These are phyloP conservation scores for Suillus hirtellus DNA, from an alignment of 768 basidiomycete genomes.

Conservation along the genomic window DNA sequence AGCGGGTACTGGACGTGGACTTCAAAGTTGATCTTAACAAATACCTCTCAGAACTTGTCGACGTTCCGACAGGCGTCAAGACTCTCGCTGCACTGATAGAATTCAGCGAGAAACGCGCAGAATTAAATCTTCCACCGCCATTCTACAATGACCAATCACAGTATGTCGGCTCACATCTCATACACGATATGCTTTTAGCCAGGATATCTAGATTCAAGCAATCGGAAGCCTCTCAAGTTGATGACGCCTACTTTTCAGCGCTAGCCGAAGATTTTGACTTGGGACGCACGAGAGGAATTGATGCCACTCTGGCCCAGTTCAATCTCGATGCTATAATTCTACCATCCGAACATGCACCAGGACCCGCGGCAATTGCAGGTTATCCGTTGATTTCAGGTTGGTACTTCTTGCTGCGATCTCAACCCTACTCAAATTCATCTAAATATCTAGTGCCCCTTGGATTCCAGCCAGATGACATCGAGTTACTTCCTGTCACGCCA, in stretches of 20 bases:
- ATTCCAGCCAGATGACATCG: constrained; percentile 50
- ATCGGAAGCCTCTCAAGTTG: neutral
- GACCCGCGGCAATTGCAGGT: neutral
- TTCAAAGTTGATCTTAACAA: constrained; percentile 49
- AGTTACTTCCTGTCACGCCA: constrained; percentile 40
- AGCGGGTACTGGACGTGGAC: constrained; percentile 48
- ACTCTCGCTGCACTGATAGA: constrained; percentile 55
- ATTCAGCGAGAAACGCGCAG: constrained; percentile 51
- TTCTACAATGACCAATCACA: constrained; percentile 30
- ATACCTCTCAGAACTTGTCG: constrained; percentile 43
- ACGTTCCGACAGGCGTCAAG: constrained; percentile 57
- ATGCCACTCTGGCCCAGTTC: neutral
- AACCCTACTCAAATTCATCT: constrained; percentile 28
- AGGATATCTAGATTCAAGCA: neutral
- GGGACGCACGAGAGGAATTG: neutral
- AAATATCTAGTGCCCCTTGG: constrained; percentile 48
- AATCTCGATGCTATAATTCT: neutral
- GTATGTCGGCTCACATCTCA: neutral
- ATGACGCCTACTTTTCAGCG: neutral
- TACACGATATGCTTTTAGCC: neutral
- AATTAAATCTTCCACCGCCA: constrained; percentile 39
- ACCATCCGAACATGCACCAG: neutral
- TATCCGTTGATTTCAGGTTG: neutral
- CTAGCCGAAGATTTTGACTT: neutral
- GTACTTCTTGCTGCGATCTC: neutral